Base-by-base conservation (phyloP, 1,284 basidiomycete genomes). In the Hemileccinum hortonii region DNA sequence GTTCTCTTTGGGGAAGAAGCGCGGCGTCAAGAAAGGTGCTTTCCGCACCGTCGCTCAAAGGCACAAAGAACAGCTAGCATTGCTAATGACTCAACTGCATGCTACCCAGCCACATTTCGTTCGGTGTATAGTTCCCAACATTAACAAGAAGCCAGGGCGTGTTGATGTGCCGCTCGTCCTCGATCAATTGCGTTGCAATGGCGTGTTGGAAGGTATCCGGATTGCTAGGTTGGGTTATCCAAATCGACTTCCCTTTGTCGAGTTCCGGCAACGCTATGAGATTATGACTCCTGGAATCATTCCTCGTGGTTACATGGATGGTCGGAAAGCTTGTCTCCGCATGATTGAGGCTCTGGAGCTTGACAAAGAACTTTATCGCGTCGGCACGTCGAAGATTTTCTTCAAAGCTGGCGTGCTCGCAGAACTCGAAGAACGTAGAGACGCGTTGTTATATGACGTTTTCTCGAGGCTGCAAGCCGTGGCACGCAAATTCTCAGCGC, bases 391-490 rank as follows among this genome's bases (percentile, higher is more conserved):
- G 41, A 99, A 99, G 76, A 92, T 98, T 59, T 99, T 99, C 76
- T 99, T 99, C 85, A 99, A 98, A 70, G 95, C 97, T 2, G 96
- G 96, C 6, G 94, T 98, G 3, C 81, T 99, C 11, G 97, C 97
- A n/a, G 95, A 98, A 64, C 81, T 99, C 29, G 97, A 99, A 72
- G 97, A 98, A 64, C 82, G 92, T 19, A 77, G 97, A 18, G 97
- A 99, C 69, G 78, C 82, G 10, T 75, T 94, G 24, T 74, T 99
- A 16, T 94, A 86, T 59, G 94, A 95, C 60, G 77, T 98, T 43
- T 98, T 99, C 73, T 87, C 92, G 12, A 81, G 86, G 33, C 72
- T 99, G 50, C 94, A 98, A 65, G 92, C 95, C 0, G 80, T 84
- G 0, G 89, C 90, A 4, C 79, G 94, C 44, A 94, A 84, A 81